Base-by-base conservation (phyloP, 495 filamentous ascomycete genomes). In the Zalerion maritima region DNA sequence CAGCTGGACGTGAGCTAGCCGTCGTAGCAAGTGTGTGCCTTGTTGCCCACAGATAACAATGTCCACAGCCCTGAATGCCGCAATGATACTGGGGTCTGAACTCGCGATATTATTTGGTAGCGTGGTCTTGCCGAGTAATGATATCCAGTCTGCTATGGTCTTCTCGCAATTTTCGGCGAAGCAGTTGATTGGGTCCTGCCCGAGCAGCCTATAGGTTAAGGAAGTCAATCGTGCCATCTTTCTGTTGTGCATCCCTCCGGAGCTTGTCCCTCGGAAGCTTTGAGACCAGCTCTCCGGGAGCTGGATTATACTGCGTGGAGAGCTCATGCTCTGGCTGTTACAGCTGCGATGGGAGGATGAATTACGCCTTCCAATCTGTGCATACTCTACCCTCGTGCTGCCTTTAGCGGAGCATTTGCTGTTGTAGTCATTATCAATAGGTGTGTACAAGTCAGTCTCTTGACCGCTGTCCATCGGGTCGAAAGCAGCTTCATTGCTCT, bases 1-100 rank as follows among this genome's bases (percentile, higher is more conserved):
- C 15, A 37, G 29, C 24, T 29, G 29, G 20, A 37, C 18, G 13
- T 37, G 33, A 31, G 35, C 35, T 15, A 37, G 29, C 22, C 29
- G 30, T 21, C 29, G 35, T 18, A 37, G 24, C 13, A 37, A 13
- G 21, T 13, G 12, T 27, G 22, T 32, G 7, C 29, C 21, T 24
- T 32, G 25, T 32, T n/a, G n/a, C n/a, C 18, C 28, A 16, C 16
- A 32, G 23, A 37, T 37, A 18, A 37, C 24, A 26, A 13, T 10
- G 35, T 37, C 28, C 8, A 37, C 21, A 27, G 35, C 35, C 29
- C 29, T 32, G 30, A 37, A 37, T 27, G 28, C 29, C n/a, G 22
- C 23, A 18, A 21, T 24, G 35, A 37, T 30, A 11, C 15, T 11
- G 24, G 29, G 16, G 24, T 37, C 35, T 25, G 29, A 37, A 27